These are phyloP conservation scores for Pichia sp. DNA, from an alignment of 1,139 yeast species.

Conservation along the genomic window DNA sequence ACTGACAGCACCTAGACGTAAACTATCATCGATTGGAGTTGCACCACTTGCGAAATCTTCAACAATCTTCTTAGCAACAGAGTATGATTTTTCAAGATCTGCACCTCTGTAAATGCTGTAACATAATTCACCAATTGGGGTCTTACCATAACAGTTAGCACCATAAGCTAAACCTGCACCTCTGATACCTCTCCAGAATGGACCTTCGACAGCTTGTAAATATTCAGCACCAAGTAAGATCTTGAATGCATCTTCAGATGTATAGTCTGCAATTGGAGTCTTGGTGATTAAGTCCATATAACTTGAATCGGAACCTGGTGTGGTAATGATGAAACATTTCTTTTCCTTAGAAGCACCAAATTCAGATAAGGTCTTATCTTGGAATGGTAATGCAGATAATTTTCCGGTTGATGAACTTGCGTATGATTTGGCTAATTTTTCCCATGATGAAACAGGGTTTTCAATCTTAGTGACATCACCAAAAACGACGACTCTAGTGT, in stretches of 20 bases:
- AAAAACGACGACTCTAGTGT: conserved; percentile 65
- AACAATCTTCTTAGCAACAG: conserved; percentile 67
- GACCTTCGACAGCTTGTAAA: conserved; percentile 90
- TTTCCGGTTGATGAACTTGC: conserved; percentile 4
- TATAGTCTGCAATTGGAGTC: conserved; percentile 59
- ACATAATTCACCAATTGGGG: conserved; percentile 67
- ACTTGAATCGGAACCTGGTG: conserved; percentile 90
- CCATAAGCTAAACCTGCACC: conserved; percentile 97
- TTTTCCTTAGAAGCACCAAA: conserved; percentile 53
- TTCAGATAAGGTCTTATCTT: conserved; percentile 53
- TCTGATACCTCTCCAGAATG: conserved; percentile 95
- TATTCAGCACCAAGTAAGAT: conserved; percentile 75
- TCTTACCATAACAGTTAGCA: conserved; percentile 55
- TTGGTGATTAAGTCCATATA: conserved; percentile 61
- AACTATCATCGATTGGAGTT: conserved; percentile 51
- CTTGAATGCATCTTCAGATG: conserved; percentile 66
- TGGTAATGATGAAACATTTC: conserved; percentile 63
- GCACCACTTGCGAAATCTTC: conserved; percentile 55
- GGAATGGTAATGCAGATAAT: conserved; percentile 45
- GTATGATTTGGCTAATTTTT: conserved; percentile 34
- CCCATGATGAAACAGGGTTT: conserved; percentile 68
- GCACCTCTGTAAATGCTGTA: conserved; percentile 81
- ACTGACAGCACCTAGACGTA: conserved; percentile 72
- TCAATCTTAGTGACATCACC: conserved; percentile 59
- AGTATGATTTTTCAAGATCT: conserved; percentile 72